These are phyloP conservation scores for Hypholoma fasciculare DNA, from an alignment of 768 basidiomycete species.

Conservation along the genomic window DNA sequence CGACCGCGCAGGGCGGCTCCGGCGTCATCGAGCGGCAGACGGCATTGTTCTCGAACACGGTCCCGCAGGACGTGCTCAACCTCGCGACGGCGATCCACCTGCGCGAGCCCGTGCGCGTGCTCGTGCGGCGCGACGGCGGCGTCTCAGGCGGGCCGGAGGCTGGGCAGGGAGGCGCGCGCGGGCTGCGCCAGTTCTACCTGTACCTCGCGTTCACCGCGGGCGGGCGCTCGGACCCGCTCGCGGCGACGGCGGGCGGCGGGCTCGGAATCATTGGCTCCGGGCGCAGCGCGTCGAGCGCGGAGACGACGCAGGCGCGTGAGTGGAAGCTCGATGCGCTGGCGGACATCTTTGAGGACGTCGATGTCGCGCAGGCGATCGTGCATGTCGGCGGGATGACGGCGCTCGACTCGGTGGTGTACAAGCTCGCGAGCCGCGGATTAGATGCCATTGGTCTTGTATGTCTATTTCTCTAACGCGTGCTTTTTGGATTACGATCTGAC, in stretches of 20 bases:
- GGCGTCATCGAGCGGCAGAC: slow-evolving; percentile 77
- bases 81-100: slow-evolving; percentile 92
- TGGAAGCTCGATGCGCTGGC: slow-evolving; percentile 94
- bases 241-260: slow-evolving; percentile 50
- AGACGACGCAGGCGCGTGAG: slow-evolving; percentile 83
- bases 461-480: slow-evolving; percentile 9
- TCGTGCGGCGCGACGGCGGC: slow-evolving; percentile 90
- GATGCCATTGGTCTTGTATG: slow-evolving; percentile 89
- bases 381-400: slow-evolving; percentile 88
- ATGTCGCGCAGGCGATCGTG: slow-evolving; percentile 77
- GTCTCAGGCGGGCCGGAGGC: slow-evolving; percentile 63
- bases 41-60: slow-evolving; percentile 96
- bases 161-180: slow-evolving; percentile 70
- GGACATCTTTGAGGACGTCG: slow-evolving; percentile 87
- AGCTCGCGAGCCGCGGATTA: slow-evolving; percentile 79
- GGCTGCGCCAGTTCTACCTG: slow-evolving; percentile 93
- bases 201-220: slow-evolving; percentile 95
- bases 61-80: slow-evolving; percentile 96
- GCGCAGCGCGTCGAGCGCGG: slow-evolving; percentile 76
- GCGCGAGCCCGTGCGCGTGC: slow-evolving; percentile 95
- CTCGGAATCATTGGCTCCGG: slow-evolving; percentile 94
- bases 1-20: slow-evolving; percentile 28
- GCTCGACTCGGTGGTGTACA: slow-evolving; percentile 88
- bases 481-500: slow-evolving; percentile 13
- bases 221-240: slow-evolving; percentile 59